Evolutionary conservation across 768 basidiomycete species (phyloP).

Genomic region (Rhizopogon sp.): DNA sequence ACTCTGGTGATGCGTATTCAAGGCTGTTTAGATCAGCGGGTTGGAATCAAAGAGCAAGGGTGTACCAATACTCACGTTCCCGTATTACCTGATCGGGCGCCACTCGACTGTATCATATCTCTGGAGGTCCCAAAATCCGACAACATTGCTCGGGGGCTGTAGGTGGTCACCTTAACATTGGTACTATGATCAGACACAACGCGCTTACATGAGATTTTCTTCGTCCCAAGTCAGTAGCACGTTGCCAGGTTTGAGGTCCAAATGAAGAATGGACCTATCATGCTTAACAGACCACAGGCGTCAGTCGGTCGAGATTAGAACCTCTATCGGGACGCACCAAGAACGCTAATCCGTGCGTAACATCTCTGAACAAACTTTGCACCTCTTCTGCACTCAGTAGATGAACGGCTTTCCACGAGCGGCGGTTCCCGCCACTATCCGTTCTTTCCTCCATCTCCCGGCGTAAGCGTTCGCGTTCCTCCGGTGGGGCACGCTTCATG

Average conservation of each 20-base stretch:
- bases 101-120: constrained; percentile 73
- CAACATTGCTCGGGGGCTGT: constrained; percentile 87
- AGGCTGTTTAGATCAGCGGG: constrained; percentile 37
- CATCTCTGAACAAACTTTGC: constrained; percentile 72
- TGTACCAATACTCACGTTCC: constrained; percentile 65
- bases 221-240: constrained; percentile 92
- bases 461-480: constrained; percentile 58
- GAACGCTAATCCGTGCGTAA: constrained; percentile 83
- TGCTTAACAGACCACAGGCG: constrained; percentile 43
- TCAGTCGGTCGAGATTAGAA: neutral
- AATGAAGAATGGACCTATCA: constrained; percentile 79
- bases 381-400: constrained; percentile 83
- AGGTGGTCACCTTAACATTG: neutral
- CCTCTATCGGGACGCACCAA: constrained; percentile 46
- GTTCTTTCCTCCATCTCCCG: constrained; percentile 38
- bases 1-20: constrained; percentile 88
- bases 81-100: constrained; percentile 83
- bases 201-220: constrained; percentile 66
- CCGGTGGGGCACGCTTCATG: constrained; percentile 58
- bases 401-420: constrained; percentile 72
- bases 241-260: constrained; percentile 93
- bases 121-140: constrained; percentile 95
- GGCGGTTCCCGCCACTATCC: constrained; percentile 16
- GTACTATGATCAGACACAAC: neutral
- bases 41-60: neutral